Conservation (phyloP, 1,284 basidiomycete species). For the Hypsizygus ulmarius region DNA sequence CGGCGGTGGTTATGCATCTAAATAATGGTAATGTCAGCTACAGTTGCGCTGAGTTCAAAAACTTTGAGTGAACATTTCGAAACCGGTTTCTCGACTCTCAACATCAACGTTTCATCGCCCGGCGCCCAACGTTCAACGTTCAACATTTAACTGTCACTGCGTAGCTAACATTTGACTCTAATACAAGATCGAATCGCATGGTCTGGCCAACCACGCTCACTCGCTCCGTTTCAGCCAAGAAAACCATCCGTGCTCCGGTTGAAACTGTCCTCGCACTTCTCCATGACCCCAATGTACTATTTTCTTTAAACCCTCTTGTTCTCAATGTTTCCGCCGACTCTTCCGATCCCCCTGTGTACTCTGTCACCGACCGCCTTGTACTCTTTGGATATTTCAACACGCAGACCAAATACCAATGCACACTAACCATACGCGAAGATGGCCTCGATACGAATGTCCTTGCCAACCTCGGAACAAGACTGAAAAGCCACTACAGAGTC, state of each 20-base stretch:
- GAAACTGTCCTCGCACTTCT: constrained; percentile 27
- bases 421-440: constrained; percentile 26
- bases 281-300: constrained; percentile 33
- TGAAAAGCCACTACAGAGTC: constrained; percentile 29
- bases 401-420: constrained; percentile 28
- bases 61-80: no score
- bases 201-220: constrained; percentile 23
- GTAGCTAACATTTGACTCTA: no score
- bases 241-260: constrained; percentile 25
- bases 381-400: constrained; percentile 26
- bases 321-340: constrained; percentile 25
- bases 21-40: no score
- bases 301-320: constrained; percentile 36
- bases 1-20: no score
- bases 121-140: no score
- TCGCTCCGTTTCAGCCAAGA: constrained; percentile 25
- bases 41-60: no score
- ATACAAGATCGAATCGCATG: no score
- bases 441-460: constrained; percentile 31
- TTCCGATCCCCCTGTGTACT: constrained; percentile 29
- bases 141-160: no score
- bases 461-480: constrained; percentile 32
- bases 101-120: no score
- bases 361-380: constrained; percentile 33
- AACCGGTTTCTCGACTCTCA: no score